Evolutionary conservation across 148 eudicot species (phyloP).

Genomic region (Vaccinium vitisidaea): DNA sequence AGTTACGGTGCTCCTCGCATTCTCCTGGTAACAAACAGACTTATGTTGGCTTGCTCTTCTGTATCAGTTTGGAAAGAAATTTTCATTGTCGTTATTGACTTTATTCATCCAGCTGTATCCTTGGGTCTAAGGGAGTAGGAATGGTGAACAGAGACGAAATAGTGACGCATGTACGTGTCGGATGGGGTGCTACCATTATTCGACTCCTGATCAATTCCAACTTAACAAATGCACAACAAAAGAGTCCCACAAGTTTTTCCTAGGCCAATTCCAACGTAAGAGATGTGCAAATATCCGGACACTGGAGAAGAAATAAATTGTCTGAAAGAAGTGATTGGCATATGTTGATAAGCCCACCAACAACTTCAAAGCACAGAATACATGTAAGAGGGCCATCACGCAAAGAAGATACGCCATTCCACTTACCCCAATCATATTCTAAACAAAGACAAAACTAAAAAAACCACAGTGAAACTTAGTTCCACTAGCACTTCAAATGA

Average conservation of each 20-base stretch:
- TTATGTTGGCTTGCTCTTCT: neutral
- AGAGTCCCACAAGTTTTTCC: neutral
- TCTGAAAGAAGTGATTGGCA: neutral
- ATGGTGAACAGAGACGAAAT: neutral
- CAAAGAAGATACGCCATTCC: neutral
- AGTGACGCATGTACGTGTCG: neutral
- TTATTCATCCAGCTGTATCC: neutral
- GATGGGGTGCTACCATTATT: neutral
- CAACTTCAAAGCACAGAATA: neutral
- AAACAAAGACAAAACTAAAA: neutral
- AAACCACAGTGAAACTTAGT: neutral
- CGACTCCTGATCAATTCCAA: neutral
- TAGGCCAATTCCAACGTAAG: neutral
- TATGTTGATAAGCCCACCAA: neutral
- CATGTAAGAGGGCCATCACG: neutral
- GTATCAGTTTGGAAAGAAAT: neutral
- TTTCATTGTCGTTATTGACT: neutral
- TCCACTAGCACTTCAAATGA: neutral
- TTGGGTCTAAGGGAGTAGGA: neutral
- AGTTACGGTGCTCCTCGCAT: neutral
- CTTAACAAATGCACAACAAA: neutral
- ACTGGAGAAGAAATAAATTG: neutral
- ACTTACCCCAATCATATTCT: neutral
- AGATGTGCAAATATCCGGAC: neutral
- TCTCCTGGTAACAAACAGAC: neutral